A percentile compares a stretch with the other conserved stretches of the same genome.
These are phyloP conservation scores for Saturnispora zaruensis DNA, from an alignment of 805 yeast species.

Conservation along the genomic window DNA sequence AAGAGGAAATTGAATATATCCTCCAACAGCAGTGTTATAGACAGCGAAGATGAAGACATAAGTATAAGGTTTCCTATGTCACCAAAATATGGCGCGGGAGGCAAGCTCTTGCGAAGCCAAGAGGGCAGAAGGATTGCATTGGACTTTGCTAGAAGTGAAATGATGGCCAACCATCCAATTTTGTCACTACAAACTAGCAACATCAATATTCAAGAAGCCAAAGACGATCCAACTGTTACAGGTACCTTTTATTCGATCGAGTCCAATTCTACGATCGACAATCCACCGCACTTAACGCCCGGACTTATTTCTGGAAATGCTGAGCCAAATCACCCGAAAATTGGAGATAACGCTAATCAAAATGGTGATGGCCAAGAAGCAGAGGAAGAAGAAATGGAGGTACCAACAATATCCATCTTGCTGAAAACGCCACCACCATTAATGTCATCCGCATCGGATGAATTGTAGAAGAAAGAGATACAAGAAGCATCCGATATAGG, in stretches of 20 bases:
- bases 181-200: conserved; percentile 14
- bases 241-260: conserved; percentile 9
- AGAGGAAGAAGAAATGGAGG: not conserved
- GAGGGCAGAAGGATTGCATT: conserved; percentile 23
- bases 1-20: conserved; percentile 2
- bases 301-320: not conserved
- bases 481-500: not conserved
- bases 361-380: not conserved
- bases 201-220: not conserved
- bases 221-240: not conserved
- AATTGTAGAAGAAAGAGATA: not conserved
- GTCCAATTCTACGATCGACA: conserved; percentile 9
- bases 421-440: not conserved
- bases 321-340: not conserved
- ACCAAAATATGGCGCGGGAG: conserved; percentile 37
- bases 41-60: conserved; percentile 12
- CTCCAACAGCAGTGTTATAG: not conserved
- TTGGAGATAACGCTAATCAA: not conserved
- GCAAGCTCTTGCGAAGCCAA: conserved; percentile 25
- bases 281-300: conserved; percentile 9
- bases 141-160: conserved; percentile 22
- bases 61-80: conserved; percentile 38
- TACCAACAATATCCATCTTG: not conserved
- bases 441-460: not conserved
- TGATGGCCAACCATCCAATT: conserved; percentile 20